phyloP scores from a whole-genome alignment of 768 basidiomycete genomes.

The Lactarius evosmus region DNA sequence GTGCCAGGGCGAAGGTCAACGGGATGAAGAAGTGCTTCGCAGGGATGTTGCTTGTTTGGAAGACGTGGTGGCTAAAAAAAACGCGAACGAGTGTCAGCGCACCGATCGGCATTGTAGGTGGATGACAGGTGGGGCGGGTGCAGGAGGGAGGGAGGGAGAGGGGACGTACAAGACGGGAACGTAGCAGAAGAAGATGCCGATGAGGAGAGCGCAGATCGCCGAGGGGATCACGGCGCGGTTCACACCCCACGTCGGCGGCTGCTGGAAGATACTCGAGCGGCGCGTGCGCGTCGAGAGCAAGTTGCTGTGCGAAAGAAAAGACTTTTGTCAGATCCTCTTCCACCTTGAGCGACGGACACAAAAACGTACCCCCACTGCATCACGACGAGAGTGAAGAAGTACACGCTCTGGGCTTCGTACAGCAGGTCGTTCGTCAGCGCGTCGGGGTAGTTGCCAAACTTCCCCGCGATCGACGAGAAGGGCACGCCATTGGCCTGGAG shows the following conservation, averaged over 20 bases:
- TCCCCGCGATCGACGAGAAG: slow-evolving; percentile 46
- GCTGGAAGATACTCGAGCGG: slow-evolving; percentile 52
- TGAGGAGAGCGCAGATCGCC: slow-evolving; percentile 41
- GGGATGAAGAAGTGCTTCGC: slow-evolving; percentile 52
- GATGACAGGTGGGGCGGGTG: too few species aligned
- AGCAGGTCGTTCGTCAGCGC: slow-evolving; percentile 41
- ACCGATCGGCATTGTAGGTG: background rate
- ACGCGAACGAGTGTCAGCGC: background rate
- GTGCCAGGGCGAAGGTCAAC: slow-evolving; percentile 40
- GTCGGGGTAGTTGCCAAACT: slow-evolving; percentile 44
- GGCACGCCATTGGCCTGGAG: slow-evolving; percentile 46
- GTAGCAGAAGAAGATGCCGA: slow-evolving; percentile 45
- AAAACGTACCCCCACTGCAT: slow-evolving; percentile 52
- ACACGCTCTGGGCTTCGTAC: slow-evolving; percentile 51
- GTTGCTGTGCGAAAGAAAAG: slow-evolving; percentile 32
- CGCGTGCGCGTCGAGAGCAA: slow-evolving; percentile 55
- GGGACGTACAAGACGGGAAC: slow-evolving; percentile 39
- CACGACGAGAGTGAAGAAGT: slow-evolving; percentile 49
- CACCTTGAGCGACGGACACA: background rate
- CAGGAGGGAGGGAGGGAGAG: background rate
- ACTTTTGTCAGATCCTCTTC: background rate
- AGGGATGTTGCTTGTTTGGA: slow-evolving; percentile 47
- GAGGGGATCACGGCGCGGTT: slow-evolving; percentile 43
- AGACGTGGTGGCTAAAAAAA: slow-evolving; percentile 40
- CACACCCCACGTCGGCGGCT: slow-evolving; percentile 47